Base-by-base conservation (phyloP, 148 eudicot genomes). In the Amaranthus palmeri region DNA sequence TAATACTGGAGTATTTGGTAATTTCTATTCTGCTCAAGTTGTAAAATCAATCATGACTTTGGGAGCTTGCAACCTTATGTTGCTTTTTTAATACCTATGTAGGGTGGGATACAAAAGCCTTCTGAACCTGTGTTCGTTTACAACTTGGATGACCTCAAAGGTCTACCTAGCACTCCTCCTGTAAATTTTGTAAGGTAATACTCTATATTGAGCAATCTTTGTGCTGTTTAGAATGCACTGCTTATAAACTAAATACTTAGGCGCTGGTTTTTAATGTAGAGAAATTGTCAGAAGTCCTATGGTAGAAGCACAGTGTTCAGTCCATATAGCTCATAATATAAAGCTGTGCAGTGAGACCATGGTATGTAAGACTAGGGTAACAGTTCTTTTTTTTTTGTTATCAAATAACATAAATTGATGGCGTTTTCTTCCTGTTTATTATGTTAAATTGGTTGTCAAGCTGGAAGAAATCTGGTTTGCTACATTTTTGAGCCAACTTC, bases 251-350 rank as follows among this genome's bases (percentile, higher is more conserved):
- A 68, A 17, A 48, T 60, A 15, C 6, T 4, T 1, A 6, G 43
- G 51, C 11, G 54, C 61, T 42, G 10, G 4, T 46, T 83, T 53
- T 74, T 49, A 47, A 72, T 86, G 83, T 81, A 92, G 97, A 82
- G 97, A 92, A 84, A 81, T 88, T 85, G 97, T 92, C 61, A 82
- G 79, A 61, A 90, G 96, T 80, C 96, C 93, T 67, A 92, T 92
- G 97, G 93, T 90, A 77, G 96, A 92, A 84, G 97, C 92, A 54
- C 97, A 92, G 68, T 92, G 97, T 82, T 90, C 88, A 6, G 97
- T 90, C 65, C 97, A 92, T 77, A 77, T 92, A 64, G 86, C 92
- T 85, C 85, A 90, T 75, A 90, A 90, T 43, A 85, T 90, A 12
- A 87, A 86, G 81, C 85, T 92, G 65, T 74, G 80, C 82, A 86